Conservation (phyloP, 345 rosid genomes). For the Punica granatum region DNA sequence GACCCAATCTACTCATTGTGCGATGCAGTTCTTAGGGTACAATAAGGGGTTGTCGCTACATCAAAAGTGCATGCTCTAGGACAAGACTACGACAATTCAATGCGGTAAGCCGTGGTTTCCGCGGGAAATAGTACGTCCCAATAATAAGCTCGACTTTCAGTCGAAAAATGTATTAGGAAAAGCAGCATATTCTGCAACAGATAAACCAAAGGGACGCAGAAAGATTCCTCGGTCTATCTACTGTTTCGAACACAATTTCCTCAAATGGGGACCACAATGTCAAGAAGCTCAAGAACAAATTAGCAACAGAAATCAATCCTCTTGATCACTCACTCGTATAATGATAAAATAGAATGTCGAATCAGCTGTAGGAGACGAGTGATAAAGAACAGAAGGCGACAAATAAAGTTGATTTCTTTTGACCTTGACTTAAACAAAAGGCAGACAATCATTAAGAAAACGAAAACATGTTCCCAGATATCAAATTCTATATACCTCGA, state of each 20-base stretch:
- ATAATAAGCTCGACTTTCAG: no score
- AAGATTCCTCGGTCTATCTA: background rate
- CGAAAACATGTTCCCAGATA: background rate
- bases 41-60: background rate
- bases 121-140: no score
- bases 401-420: background rate
- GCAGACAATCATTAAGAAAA: no score
- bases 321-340: no score
- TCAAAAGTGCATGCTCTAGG: background rate
- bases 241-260: background rate
- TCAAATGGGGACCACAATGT: background rate
- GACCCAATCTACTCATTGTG: background rate
- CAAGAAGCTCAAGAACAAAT: background rate
- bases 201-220: background rate
- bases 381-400: background rate
- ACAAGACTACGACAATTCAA: background rate
- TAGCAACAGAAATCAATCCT: background rate
- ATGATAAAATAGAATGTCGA: no score
- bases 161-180: no score
- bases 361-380: background rate
- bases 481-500: slow-evolving; percentile 45
- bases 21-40: background rate
- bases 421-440: no score
- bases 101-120: no score
- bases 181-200: no score